Evolutionary conservation across 2,329 filamentous ascomycete species (phyloP).

Genomic region (Dothiorella sarmentorum): DNA sequence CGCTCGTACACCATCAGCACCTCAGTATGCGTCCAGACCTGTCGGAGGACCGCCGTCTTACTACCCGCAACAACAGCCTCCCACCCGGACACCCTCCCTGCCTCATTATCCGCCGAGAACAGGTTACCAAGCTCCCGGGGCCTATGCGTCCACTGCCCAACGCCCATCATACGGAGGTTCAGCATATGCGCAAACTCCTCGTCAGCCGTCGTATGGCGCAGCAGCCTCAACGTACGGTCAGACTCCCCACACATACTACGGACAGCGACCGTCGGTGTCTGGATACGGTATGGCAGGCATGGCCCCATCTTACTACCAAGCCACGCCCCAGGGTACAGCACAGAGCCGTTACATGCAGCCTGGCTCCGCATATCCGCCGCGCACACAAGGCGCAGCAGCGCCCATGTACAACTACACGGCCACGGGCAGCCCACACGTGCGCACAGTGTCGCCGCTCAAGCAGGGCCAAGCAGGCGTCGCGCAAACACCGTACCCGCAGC

Average conservation of each 20-base stretch:
- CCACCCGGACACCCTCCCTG: slow-evolving; percentile 35
- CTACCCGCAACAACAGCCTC: slow-evolving; percentile 35
- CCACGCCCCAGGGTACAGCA: slow-evolving; percentile 31
- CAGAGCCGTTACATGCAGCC: slow-evolving; percentile 33
- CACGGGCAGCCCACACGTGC: slow-evolving; percentile 29
- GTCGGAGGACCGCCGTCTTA: slow-evolving; percentile 29
- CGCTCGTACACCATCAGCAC: slow-evolving; percentile 27
- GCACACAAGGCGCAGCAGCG: slow-evolving; percentile 32
- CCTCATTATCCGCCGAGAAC: slow-evolving; percentile 35
- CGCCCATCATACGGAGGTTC: slow-evolving; percentile 26
- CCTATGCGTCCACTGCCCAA: slow-evolving; percentile 25
- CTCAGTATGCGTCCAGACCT: slow-evolving; percentile 26
- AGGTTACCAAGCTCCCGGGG: slow-evolving; percentile 30
- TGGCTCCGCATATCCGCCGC: slow-evolving; percentile 33
- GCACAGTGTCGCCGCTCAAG: slow-evolving; percentile 38
- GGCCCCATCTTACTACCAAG: slow-evolving; percentile 31
- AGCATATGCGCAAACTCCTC: slow-evolving; percentile 26
- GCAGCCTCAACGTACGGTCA: slow-evolving; percentile 12
- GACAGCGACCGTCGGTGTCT: slow-evolving; percentile 31
- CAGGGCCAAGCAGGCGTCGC: slow-evolving; percentile 25
- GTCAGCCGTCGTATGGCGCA: slow-evolving; percentile 14
- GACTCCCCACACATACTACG: slow-evolving; percentile 26
- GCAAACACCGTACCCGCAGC: slow-evolving; percentile 24
- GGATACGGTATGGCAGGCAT: slow-evolving; percentile 30
- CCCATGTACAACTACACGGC: slow-evolving; percentile 30